Percentiles rank a stretch among this genome's conserved stretches.
Conservation (phyloP, 2,329 filamentous ascomycete genomes). For the Alternaria sp. region DNA sequence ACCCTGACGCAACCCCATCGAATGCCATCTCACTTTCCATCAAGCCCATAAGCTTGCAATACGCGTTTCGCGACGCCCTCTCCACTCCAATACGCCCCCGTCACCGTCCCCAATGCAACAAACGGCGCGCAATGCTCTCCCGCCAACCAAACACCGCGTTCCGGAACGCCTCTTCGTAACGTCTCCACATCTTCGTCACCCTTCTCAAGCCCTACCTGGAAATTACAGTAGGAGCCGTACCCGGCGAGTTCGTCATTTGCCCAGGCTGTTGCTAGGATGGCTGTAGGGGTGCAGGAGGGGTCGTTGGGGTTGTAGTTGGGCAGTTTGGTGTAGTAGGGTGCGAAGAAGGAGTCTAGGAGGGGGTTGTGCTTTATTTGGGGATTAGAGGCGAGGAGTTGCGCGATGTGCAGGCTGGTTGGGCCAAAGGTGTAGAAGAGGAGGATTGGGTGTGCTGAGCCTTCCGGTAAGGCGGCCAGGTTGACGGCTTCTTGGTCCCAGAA, state of each 20-base stretch:
- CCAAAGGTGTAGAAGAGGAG: slow-evolving; percentile 84
- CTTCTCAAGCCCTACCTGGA: slow-evolving; percentile 74
- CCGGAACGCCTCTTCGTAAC: slow-evolving; percentile 63
- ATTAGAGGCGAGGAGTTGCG: slow-evolving; percentile 32
- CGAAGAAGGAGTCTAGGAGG: slow-evolving; percentile 70
- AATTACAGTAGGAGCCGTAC: slow-evolving; percentile 83
- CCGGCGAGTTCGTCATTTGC: slow-evolving; percentile 79
- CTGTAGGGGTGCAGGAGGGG: slow-evolving; percentile 66
- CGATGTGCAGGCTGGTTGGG: slow-evolving; percentile 46
- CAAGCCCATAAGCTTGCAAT: not conserved
- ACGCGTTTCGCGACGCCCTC: slow-evolving; percentile 7
- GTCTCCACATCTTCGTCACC: slow-evolving; percentile 75
- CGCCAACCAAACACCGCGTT: slow-evolving; percentile 79
- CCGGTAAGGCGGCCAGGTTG: slow-evolving; percentile 73
- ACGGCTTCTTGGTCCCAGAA: slow-evolving; percentile 78
- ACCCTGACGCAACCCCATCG: not conserved
- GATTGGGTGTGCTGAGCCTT: slow-evolving; percentile 70
- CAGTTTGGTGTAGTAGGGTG: slow-evolving; percentile 77
- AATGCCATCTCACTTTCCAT: not conserved
- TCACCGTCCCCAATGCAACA: slow-evolving; percentile 81
- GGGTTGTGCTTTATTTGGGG: slow-evolving; percentile 54
- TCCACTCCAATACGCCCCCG: slow-evolving; percentile 13
- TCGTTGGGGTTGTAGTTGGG: slow-evolving; percentile 67
- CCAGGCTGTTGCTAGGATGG: slow-evolving; percentile 77
- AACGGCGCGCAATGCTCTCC: slow-evolving; percentile 93